Evolutionary conservation across 2,329 filamentous ascomycete genomes (phyloP).

Genomic region (Sporothrix schenckii): DNA sequence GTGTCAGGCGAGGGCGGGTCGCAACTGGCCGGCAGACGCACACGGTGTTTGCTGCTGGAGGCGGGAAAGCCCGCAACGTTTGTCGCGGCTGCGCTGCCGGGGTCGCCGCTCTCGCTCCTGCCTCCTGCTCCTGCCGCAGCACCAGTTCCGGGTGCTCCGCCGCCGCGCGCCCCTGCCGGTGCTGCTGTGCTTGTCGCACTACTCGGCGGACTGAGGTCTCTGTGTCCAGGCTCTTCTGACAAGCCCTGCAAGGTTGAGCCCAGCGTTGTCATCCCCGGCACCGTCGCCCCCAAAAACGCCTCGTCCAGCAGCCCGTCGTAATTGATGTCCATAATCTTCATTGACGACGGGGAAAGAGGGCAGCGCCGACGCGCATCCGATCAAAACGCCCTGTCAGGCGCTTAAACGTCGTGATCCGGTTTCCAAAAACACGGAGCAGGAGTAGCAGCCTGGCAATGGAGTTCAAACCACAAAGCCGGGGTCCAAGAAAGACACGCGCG

Average conservation of each 20-base stretch:
- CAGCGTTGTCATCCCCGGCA: neutral
- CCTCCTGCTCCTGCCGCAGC: neutral
- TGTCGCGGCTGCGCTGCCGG: neutral
- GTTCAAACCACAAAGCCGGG: neutral
- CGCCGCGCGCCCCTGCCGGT: neutral
- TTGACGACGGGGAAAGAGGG: neutral
- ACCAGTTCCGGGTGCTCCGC: neutral
- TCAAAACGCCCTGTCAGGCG: neutral
- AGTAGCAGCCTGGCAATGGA: neutral
- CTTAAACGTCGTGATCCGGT: neutral
- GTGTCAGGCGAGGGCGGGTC: slow-evolving; percentile 76
- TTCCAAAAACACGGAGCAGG: neutral
- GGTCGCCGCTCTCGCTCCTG: neutral
- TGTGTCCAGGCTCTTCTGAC: neutral
- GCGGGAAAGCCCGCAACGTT: neutral
- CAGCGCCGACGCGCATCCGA: neutral
- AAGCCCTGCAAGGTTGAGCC: neutral
- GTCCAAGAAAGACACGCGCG: neutral
- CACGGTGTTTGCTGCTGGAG: slow-evolving; percentile 43
- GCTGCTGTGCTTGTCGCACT: slow-evolving; percentile 19
- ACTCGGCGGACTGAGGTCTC: slow-evolving; percentile 10
- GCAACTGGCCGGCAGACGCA: slow-evolving; percentile 78
- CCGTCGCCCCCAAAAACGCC: slow-evolving; percentile 7
- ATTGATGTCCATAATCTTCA: slow-evolving; percentile 27
- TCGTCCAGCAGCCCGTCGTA: slow-evolving; percentile 24